Conservation (phyloP, 495 filamentous ascomycete genomes). For the Aspergillus affinis region DNA sequence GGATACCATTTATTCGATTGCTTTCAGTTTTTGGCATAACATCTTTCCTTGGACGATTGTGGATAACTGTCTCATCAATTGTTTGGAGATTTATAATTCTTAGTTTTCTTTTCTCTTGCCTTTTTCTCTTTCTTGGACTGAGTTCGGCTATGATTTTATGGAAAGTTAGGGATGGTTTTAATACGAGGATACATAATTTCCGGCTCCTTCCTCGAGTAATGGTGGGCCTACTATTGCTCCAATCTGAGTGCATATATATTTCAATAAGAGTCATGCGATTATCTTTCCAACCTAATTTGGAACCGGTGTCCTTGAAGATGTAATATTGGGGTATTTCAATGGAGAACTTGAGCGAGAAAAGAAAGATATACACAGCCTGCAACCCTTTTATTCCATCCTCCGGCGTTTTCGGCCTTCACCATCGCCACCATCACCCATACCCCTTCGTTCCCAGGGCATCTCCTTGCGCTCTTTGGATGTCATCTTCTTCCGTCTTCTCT, state of each 20-base stretch:
- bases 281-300: neutral
- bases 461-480: constrained; percentile 76
- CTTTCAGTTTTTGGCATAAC: constrained; percentile 6
- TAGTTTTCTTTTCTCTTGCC: neutral
- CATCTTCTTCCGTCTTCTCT: constrained; percentile 81
- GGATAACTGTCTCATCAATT: neutral
- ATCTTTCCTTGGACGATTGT: neutral
- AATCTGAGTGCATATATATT: neutral
- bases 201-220: neutral
- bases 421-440: constrained; percentile 25
- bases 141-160: neutral
- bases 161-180: neutral
- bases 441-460: constrained; percentile 68
- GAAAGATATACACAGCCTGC: neutral
- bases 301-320: neutral
- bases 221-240: neutral
- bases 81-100: neutral
- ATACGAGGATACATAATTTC: neutral
- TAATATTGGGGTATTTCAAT: neutral
- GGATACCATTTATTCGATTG: constrained; percentile 10
- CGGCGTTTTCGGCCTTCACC: constrained; percentile 32
- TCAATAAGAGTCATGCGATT: neutral
- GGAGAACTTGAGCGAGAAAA: neutral
- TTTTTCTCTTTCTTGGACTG: neutral
- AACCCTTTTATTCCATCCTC: constrained; percentile 28